Conservation (phyloP, 495 filamentous ascomycete species). For the Usnea hakonensis region DNA sequence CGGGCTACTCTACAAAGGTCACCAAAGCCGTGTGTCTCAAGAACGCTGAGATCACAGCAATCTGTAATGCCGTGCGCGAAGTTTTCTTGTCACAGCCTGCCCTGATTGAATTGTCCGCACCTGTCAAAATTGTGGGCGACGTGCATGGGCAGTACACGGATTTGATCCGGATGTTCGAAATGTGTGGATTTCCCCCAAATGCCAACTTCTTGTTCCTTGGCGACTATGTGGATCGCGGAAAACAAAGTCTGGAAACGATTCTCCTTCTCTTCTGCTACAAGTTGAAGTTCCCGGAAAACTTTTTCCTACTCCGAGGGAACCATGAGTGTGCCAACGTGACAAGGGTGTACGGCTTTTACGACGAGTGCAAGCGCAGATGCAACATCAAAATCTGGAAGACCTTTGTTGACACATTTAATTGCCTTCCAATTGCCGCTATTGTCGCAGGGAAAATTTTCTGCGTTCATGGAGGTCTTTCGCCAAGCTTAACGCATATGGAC, state of each 20-base stretch:
- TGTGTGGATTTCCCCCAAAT: conserved; percentile 94
- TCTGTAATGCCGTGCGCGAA: conserved; percentile 81
- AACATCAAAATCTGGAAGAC: conserved; percentile 99
- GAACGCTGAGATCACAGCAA: conserved; percentile 92
- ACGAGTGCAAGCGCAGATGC: conserved; percentile 95
- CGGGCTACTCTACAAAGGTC: conserved; percentile 90
- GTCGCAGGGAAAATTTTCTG: conserved; percentile 99
- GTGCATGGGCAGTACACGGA: conserved; percentile 98
- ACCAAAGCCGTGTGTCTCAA: conserved; percentile 95
- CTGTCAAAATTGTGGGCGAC: conserved; percentile 98
- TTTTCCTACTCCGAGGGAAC: conserved; percentile 94
- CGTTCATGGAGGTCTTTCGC: conserved; percentile 93
- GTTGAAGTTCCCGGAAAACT: conserved; percentile 97
- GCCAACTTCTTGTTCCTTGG: conserved; percentile 95
- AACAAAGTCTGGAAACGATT: conserved; percentile 96
- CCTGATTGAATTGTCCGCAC: conserved; percentile 84
- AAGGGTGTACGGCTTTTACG: conserved; percentile 97
- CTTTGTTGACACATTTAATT: conserved; percentile 97
- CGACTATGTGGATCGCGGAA: conserved; percentile 96
- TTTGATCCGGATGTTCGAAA: conserved; percentile 95
- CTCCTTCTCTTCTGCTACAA: conserved; percentile 96
- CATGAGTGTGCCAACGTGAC: conserved; percentile 99
- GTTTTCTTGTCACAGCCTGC: conserved; percentile 88
- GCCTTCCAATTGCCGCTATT: conserved; percentile 88
- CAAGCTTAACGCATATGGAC: conserved; percentile 90